Evolutionary conservation across 306 rosid species (phyloP).

Genomic region (Luffa aegyptiaca): DNA sequence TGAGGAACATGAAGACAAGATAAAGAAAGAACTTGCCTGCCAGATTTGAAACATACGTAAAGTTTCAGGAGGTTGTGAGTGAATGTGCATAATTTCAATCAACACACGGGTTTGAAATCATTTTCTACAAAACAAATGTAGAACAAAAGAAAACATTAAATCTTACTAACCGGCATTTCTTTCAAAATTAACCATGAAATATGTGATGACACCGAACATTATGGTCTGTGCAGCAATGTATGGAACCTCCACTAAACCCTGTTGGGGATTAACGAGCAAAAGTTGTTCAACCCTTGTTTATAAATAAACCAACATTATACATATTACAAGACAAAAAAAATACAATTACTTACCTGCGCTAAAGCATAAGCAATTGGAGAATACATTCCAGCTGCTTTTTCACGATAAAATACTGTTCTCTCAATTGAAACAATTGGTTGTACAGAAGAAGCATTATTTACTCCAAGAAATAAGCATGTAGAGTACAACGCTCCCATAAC

Average conservation of each 20-base stretch:
- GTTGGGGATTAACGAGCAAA: constrained; percentile 12
- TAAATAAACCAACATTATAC: not conserved
- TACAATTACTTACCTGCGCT: constrained; percentile 50
- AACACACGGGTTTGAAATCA: no score
- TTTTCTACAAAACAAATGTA: not conserved
- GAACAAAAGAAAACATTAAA: not conserved
- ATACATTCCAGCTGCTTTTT: constrained; percentile 89
- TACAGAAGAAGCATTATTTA: constrained; percentile 75
- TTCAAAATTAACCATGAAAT: constrained; percentile 71
- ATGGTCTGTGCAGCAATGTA: constrained; percentile 63
- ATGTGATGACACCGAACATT: constrained; percentile 62
- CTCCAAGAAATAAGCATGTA: constrained; percentile 71
- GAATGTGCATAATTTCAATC: no score
- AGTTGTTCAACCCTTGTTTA: not conserved
- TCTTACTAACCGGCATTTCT: constrained; percentile 33
- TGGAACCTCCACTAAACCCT: constrained; percentile 94
- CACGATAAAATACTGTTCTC: constrained; percentile 87
- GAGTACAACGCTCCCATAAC: constrained; percentile 85
- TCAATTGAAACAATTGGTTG: constrained; percentile 91
- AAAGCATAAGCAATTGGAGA: constrained; percentile 73
- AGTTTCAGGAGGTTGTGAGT: no score
- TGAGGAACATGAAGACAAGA: constrained; percentile 77
- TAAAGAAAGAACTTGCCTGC: constrained; percentile 77
- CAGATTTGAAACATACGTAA: not conserved
- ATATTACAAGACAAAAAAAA: no score